Evolutionary conservation across 2,329 filamentous ascomycete species (phyloP), one percentile per base, ranked within the genome.

Genomic region (Trichophyton benhamiae): DNA sequence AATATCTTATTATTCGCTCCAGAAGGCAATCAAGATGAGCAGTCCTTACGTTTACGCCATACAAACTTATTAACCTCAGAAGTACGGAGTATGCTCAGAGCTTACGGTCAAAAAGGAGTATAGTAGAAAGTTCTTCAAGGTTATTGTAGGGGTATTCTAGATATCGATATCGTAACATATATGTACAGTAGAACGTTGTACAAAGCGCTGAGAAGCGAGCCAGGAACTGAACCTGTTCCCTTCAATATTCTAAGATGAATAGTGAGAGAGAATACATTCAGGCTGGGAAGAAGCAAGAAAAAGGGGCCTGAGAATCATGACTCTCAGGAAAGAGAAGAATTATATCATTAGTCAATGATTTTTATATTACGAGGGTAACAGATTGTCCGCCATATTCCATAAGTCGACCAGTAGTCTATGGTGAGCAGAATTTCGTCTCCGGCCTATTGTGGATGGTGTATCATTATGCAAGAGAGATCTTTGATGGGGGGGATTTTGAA

Each of bases 401-500:
- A 52, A 27, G 25, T 52, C 20, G 25, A 27, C 22, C 46, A 52
- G 46, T 13, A 52, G 46, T 9, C 46, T 27, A 25, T 52, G 20
- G 46, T 22, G 46, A 13, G 46, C 20, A 8, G 46, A 27, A 27
- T 25, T 52, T 5, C 46, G 20, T 22, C 22, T 52, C 46, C 2
- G 27, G 3, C 25, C 30, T 15, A n/a, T 33, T 36, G 17, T 55
- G 17, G 20, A 36, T 17, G 15, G n/a, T 7, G 11, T n/a, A 27
- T 55, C 11, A 9, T 55, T 3, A n/a, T 36, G 57, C n/a, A 17
- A 15, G 36, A 42, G 22, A 20, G 13, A 44, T 25, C 36, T 58
- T 20, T 42, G 59, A 60, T 58, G 46, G 27, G 60, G 58, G 42
- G 69, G 65, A 60, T 66, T 63, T 63, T 53, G 30, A 61, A 20